Percentiles rank a stretch among this genome's conserved stretches.
phyloP scores from a whole-genome alignment of 306 rosid species.

The Sphenostylis stenocarpa region DNA sequence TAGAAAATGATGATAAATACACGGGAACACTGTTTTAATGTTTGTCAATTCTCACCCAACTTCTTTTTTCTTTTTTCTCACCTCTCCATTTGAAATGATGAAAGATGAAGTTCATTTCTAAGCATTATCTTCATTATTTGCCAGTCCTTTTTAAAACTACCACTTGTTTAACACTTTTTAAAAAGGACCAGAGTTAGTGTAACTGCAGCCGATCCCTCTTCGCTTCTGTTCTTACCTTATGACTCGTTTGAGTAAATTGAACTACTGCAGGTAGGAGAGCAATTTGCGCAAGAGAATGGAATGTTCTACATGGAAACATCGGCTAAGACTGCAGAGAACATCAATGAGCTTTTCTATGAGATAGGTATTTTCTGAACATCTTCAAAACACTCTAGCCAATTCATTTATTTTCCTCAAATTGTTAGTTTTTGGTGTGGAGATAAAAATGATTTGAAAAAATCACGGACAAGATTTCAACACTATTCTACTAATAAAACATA shows the following conservation, averaged over 20 bases:
- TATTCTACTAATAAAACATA: background rate
- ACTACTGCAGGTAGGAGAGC: slow-evolving; percentile 65
- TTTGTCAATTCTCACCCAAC: background rate
- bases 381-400: background rate
- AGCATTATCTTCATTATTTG: background rate
- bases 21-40: background rate
- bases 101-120: background rate
- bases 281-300: slow-evolving; percentile 76
- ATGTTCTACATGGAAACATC: slow-evolving; percentile 89
- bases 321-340: slow-evolving; percentile 74
- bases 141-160: too few relatives aligned
- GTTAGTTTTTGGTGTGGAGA: background rate
- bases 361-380: slow-evolving; percentile 49
- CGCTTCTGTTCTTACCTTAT: background rate
- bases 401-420: background rate
- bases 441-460: background rate
- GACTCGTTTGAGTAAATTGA: slow-evolving; percentile 15
- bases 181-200: too few relatives aligned
- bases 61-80: background rate
- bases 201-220: background rate
- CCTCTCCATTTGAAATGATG: slow-evolving; percentile 7
- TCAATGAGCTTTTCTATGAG: slow-evolving; percentile 80
- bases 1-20: background rate
- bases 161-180: too few relatives aligned
- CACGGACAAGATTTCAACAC: slow-evolving; percentile 3